Percentiles rank a stretch among this genome's conserved stretches.
These are phyloP conservation scores for Dacryopinax primogenitus DNA, from an alignment of 768 basidiomycete species.

Conservation along the genomic window DNA sequence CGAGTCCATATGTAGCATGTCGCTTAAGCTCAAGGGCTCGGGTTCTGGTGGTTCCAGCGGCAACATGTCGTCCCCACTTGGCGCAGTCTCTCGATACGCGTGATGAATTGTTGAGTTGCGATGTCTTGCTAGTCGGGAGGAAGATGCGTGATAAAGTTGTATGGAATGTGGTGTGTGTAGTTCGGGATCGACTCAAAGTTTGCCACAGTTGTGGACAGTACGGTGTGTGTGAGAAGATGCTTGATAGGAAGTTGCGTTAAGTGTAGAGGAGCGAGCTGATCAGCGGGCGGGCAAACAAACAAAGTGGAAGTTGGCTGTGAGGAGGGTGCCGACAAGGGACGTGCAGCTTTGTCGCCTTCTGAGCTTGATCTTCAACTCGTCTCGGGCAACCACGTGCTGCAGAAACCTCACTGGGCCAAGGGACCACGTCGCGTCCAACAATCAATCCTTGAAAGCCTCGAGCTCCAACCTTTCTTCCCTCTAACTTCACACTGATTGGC, in stretches of 20 bases:
- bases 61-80: not conserved
- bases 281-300: too few species aligned
- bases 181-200: too few species aligned
- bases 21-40: not conserved
- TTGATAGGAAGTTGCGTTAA: too few species aligned
- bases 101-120: not conserved
- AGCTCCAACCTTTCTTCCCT: too few species aligned
- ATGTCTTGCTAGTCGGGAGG: too few species aligned
- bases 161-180: too few species aligned
- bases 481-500: not conserved
- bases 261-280: too few species aligned
- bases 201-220: too few species aligned
- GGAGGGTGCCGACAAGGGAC: too few species aligned
- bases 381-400: not conserved
- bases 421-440: not conserved
- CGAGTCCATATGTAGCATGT: constrained; percentile 2
- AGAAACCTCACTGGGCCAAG: not conserved
- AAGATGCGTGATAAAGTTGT: too few species aligned
- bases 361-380: not conserved
- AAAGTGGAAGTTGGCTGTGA: too few species aligned
- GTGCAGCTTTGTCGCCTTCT: not conserved
- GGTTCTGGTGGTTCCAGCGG: not conserved
- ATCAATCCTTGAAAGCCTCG: not conserved
- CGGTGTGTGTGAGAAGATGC: too few species aligned
- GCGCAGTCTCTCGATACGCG: not conserved